These are phyloP conservation scores for Sphagnum contortum DNA, from an alignment of 225 moss, liverwort and hornwort genomes.

Conservation along the genomic window DNA sequence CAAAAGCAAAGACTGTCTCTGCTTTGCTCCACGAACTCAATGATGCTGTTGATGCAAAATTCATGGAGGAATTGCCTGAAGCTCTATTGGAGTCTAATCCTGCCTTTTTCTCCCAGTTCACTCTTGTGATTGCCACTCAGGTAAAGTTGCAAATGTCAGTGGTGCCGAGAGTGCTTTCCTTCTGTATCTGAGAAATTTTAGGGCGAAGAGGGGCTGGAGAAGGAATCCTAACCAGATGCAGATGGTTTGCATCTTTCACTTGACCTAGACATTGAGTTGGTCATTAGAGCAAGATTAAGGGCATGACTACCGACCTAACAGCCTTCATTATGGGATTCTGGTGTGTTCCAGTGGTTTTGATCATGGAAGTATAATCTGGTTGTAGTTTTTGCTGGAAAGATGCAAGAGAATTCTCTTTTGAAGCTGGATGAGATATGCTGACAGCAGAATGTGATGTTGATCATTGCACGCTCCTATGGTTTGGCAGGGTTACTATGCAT, in stretches of 20 bases:
- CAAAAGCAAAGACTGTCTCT: slow-evolving; percentile 80
- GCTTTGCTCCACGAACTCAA: slow-evolving; percentile 85
- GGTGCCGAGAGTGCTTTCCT: not conserved
- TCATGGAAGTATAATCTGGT: too few species aligned
- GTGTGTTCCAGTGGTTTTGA: too few species aligned
- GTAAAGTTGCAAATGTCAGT: slow-evolving; percentile 22
- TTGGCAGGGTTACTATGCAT: not conserved
- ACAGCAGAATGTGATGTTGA: not conserved
- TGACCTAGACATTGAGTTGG: too few species aligned
- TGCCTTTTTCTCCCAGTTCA: slow-evolving; percentile 80
- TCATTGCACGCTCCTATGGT: not conserved
- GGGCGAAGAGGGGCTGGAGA: too few species aligned
- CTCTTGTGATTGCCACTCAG: slow-evolving; percentile 95
- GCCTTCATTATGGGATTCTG: too few species aligned
- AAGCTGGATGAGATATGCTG: not conserved
- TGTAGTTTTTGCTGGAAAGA: too few species aligned
- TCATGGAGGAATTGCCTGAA: slow-evolving; percentile 79
- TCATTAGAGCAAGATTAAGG: too few species aligned
- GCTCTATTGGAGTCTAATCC: slow-evolving; percentile 74
- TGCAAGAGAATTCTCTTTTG: not conserved
- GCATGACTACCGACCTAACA: too few species aligned
- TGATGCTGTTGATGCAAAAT: slow-evolving; percentile 79
- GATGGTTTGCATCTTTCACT: too few species aligned
- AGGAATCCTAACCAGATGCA: too few species aligned
- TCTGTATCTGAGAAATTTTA: not conserved